These are phyloP conservation scores for Blastobotrys terrestris DNA, from an alignment of 805 yeast species.

Conservation along the genomic window DNA sequence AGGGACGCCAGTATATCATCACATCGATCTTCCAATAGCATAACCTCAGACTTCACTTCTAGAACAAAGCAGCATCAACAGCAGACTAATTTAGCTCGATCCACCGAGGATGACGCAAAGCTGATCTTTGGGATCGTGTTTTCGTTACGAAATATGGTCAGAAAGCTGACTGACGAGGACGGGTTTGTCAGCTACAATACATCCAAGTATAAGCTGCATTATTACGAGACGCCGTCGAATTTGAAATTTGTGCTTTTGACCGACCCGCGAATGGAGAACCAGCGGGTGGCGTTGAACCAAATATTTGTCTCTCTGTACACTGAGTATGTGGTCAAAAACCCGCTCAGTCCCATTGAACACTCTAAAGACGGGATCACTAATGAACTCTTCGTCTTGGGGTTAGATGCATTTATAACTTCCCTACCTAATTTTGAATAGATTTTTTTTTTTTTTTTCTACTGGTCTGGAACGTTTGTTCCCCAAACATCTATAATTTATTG, in stretches of 20 bases:
- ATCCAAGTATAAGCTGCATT: constrained; percentile 71
- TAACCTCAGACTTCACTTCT: neutral
- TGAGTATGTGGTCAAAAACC: constrained; percentile 56
- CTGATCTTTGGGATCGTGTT: constrained; percentile 79
- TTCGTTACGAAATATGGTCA: constrained; percentile 70
- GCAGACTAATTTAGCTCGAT: constrained; percentile 9
- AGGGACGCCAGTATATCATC: neutral
- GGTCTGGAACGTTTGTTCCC: too few species aligned
- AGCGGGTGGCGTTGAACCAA: constrained; percentile 49
- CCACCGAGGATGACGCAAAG: constrained; percentile 65
- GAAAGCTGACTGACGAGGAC: constrained; percentile 40
- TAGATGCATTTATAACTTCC: constrained; percentile 44
- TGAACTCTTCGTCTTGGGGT: constrained; percentile 46
- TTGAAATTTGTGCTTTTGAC: constrained; percentile 69
- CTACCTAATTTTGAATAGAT: constrained; percentile 25
- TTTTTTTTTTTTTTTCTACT: too few species aligned
- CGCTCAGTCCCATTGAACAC: constrained; percentile 55
- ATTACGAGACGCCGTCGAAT: constrained; percentile 71
- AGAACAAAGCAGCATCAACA: constrained; percentile 6
- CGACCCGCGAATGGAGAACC: constrained; percentile 52
- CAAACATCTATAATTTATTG: too few species aligned
- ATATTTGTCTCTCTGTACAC: constrained; percentile 57
- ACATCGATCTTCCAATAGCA: neutral
- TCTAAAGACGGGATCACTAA: constrained; percentile 48
- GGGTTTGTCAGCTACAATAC: constrained; percentile 40